A percentile compares a stretch with the other conserved stretches of the same genome.
phyloP scores from a whole-genome alignment of 768 basidiomycete genomes.

The Termitomyces sp. region DNA sequence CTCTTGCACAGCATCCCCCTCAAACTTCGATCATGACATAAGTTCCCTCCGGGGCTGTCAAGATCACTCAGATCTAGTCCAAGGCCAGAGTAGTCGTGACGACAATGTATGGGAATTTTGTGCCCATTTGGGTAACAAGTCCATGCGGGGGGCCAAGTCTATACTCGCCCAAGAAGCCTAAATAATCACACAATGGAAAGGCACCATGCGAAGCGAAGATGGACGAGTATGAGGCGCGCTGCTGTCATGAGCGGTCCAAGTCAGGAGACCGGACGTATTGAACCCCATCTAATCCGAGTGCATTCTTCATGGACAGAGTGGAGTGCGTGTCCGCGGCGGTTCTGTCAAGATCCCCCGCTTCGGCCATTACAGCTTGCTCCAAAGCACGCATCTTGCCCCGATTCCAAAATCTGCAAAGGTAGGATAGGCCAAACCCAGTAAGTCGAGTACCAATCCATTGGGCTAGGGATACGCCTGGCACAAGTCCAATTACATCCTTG shows the following conservation, averaged over 20 bases:
- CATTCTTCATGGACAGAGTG: slow-evolving; percentile 14
- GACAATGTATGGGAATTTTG: slow-evolving; percentile 11
- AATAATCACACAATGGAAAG: slow-evolving; percentile 13
- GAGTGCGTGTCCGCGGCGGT: slow-evolving; percentile 14
- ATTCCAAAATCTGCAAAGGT: slow-evolving; percentile 30
- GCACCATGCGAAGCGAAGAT: slow-evolving; percentile 1
- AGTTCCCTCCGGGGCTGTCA: slow-evolving; percentile 11
- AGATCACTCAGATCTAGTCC: slow-evolving; percentile 14
- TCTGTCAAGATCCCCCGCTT: slow-evolving; percentile 13
- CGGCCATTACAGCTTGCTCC: slow-evolving; percentile 8
- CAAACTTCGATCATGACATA: slow-evolving; percentile 11
- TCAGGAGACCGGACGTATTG: slow-evolving; percentile 8
- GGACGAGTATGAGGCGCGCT: neutral
- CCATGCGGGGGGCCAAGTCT: slow-evolving; percentile 10
- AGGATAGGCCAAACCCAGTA: slow-evolving; percentile 52
- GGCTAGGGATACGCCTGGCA: slow-evolving; percentile 62
- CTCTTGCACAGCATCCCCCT: slow-evolving; percentile 17
- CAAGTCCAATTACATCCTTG: slow-evolving; percentile 66
- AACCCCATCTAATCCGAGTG: slow-evolving; percentile 18
- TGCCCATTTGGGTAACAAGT: slow-evolving; percentile 6
- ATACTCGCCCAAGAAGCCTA: slow-evolving; percentile 6
- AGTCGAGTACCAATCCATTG: slow-evolving; percentile 68
- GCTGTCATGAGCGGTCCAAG: slow-evolving; percentile 5
- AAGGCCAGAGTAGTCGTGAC: slow-evolving; percentile 13
- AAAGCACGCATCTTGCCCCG: slow-evolving; percentile 9